phyloP scores from a whole-genome alignment of 164 flowering plant species.

The Magnolia sinica region DNA sequence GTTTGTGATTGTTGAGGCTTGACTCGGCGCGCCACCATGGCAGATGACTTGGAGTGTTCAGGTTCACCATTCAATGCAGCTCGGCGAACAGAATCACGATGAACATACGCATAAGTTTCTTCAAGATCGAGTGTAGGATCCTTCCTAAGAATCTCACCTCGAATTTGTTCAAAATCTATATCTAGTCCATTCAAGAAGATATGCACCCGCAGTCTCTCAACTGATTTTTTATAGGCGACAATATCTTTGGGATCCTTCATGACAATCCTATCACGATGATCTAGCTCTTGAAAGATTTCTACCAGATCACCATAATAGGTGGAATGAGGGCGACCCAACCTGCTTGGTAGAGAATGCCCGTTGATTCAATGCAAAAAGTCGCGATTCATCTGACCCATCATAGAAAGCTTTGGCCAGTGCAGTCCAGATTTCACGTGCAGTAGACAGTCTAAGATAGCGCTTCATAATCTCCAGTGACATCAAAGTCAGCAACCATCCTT shows the following conservation, averaged over 20 bases:
- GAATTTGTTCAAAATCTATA: slow-evolving; percentile 5
- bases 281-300: slow-evolving; percentile 19
- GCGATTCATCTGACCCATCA: slow-evolving; percentile 12
- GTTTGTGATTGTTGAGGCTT: background rate
- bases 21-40: background rate
- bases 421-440: slow-evolving; percentile 7
- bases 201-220: background rate
- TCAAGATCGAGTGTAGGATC: too few species aligned
- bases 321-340: slow-evolving; percentile 6
- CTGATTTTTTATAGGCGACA: background rate
- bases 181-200: slow-evolving; percentile 1
- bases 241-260: background rate
- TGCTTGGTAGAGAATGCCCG: slow-evolving; percentile 5
- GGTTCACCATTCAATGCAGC: too few species aligned
- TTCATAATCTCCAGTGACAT: slow-evolving; percentile 7
- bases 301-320: slow-evolving; percentile 19
- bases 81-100: too few species aligned
- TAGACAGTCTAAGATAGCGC: background rate
- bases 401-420: slow-evolving; percentile 17
- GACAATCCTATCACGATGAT: slow-evolving; percentile 5
- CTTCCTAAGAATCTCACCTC: too few species aligned
- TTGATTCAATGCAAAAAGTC: slow-evolving; percentile 12
- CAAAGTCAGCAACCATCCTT: slow-evolving; percentile 4
- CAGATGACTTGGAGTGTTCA: background rate
- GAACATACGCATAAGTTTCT: too few species aligned